Conservation (phyloP, 768 basidiomycete genomes). For the Cyclocybe aegerita region DNA sequence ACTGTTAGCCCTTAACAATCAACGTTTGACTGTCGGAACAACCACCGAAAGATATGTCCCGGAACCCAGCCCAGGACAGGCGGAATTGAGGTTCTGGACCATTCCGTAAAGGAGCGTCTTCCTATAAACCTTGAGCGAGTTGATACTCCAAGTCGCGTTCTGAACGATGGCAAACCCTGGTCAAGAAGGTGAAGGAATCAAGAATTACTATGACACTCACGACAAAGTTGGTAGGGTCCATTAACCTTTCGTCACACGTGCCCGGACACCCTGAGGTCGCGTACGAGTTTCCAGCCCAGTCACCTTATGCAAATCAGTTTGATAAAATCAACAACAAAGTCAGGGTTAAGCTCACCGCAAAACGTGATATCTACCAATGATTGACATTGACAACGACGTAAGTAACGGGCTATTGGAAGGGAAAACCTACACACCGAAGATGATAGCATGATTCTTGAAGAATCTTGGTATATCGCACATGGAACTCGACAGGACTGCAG, state of each 20-base stretch:
- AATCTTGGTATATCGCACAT: constrained; percentile 58
- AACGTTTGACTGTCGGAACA: too few species aligned
- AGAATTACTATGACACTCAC: constrained; percentile 36
- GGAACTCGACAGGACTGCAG: constrained; percentile 54
- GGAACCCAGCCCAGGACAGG: too few species aligned
- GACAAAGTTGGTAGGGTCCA: constrained; percentile 70
- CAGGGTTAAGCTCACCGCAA: constrained; percentile 50
- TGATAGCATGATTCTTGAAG: constrained; percentile 70
- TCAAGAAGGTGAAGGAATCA: not conserved
- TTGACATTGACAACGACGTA: constrained; percentile 10
- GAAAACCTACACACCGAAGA: constrained; percentile 58
- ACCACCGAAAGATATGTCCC: too few species aligned
- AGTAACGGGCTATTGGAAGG: constrained; percentile 6
- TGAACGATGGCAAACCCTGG: constrained; percentile 21
- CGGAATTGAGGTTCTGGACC: too few species aligned
- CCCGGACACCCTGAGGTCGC: constrained; percentile 70
- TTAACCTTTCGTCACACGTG: constrained; percentile 59
- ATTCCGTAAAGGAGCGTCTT: constrained; percentile 23
- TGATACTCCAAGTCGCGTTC: constrained; percentile 86
- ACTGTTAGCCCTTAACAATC: too few species aligned
- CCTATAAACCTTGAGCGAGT: constrained; percentile 74
- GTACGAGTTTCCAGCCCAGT: constrained; percentile 85
- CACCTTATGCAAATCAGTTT: constrained; percentile 41
- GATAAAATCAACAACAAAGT: not conserved
- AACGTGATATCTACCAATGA: constrained; percentile 70